Evolutionary conservation across 306 rosid genomes (phyloP), one percentile per base, ranked within the genome.

Genomic region (Amphicarpaea edgeworthii): DNA sequence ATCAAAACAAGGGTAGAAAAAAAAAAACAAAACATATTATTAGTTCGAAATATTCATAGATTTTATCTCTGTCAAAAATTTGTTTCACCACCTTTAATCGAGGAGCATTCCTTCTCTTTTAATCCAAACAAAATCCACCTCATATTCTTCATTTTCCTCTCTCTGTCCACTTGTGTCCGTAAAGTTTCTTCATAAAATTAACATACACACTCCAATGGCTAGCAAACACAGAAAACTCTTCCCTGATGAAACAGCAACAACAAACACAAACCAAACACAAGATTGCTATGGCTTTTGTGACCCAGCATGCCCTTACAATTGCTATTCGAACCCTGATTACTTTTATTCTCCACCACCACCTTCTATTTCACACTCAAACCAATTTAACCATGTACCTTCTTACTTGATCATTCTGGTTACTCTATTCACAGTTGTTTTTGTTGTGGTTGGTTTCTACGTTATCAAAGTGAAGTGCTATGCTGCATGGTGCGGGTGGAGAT

Each of bases 161-260:
- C 72, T 54, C 21, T 53, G 50, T 43, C 49, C 72, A 20, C 34
- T 47, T 50, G 68, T 73, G 14, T 60, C 68, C 60, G 28, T 61
- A 72, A 72, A 67, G 17, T 62, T 70, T 71, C 67, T 55, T 40
- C 66, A 61, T n/a, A 26, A 62, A 30, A 30, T 26, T n/a, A n/a
- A n/a, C n/a, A 24, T 26, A 38, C 71, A 38, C 77, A 76, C 20
- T 80, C 37, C 62, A 72, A 86, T 87, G 89, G 74, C 89, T 5
- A 77, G 47, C 42, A 86, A 45, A 77, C 89, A 79, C 85, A 83
- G 97, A 82, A 89, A 86, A 20, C 91, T 93, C 76, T 89, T 87
- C 65, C 95, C 87, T 2, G 21, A 81, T 19, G 28, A 55, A 16
- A 37, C 74, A 6, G 30, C 72, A 3, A 42, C 84, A 20, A 24